Evolutionary conservation across 2,329 filamentous ascomycete genomes (phyloP).

Genomic region (Colletotrichum sp.): DNA sequence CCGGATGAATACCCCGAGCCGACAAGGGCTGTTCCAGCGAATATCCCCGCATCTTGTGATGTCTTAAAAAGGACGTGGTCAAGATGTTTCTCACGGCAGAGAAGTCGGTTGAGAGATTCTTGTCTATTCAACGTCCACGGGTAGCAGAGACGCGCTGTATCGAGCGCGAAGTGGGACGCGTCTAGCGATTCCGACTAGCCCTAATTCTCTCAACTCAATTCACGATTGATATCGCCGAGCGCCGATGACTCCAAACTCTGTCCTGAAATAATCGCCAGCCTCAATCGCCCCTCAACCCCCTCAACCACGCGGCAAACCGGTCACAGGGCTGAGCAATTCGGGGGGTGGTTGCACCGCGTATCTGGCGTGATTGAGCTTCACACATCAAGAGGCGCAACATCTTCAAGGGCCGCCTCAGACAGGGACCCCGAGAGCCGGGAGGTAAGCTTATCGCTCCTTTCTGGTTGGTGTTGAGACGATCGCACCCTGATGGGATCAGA

Average conservation of each 20-base stretch:
- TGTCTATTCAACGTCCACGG: not conserved
- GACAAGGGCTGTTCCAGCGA: not conserved
- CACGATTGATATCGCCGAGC: not conserved
- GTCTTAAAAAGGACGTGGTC: not conserved
- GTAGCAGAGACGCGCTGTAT: not conserved
- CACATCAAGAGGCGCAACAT: not conserved
- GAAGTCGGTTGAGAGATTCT: not conserved
- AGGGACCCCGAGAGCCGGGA: not conserved
- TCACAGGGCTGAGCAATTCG: not conserved
- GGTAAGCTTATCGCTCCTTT: constrained; percentile 11
- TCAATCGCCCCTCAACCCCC: not conserved
- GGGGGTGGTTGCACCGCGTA: not conserved
- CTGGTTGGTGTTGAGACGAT: not conserved
- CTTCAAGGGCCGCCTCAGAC: not conserved
- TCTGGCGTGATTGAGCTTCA: not conserved
- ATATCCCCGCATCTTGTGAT: not conserved
- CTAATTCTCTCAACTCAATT: not conserved
- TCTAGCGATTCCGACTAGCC: not conserved
- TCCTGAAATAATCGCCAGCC: not conserved
- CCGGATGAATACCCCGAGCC: not conserved
- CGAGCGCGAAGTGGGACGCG: constrained; percentile 12
- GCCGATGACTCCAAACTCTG: not conserved
- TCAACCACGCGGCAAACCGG: not conserved
- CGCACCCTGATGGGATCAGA: not conserved
- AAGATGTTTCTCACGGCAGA: not conserved